Evolutionary conservation across 352 stramenopile genomes (phyloP).

Genomic region (Phytophthora macrochlamydospora): DNA sequence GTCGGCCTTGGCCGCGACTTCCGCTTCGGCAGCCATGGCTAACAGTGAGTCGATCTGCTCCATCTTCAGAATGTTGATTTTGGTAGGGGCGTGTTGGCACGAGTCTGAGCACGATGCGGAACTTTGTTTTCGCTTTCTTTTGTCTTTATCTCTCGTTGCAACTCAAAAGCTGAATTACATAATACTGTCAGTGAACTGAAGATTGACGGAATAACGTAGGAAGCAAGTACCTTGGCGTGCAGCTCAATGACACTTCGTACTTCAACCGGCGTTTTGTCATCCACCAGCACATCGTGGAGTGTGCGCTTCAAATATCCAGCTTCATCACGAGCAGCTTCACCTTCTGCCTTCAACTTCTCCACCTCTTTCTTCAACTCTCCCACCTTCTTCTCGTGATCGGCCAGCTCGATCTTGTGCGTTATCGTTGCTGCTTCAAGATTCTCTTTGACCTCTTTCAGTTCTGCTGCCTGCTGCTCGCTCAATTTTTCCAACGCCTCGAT

Average conservation of each 20-base stretch:
- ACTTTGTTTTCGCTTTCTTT: too few relatives aligned
- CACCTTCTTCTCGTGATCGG: background rate
- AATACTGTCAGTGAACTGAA: slow-evolving; percentile 5
- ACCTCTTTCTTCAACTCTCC: background rate
- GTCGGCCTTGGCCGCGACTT: too few relatives aligned
- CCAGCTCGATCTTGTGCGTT: background rate
- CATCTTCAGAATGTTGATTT: too few relatives aligned
- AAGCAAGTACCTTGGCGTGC: slow-evolving; percentile 15
- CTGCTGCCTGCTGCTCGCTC: background rate
- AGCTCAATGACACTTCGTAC: slow-evolving; percentile 22
- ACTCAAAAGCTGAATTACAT: slow-evolving; percentile 13
- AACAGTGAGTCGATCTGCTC: too few relatives aligned
- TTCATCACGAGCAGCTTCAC: slow-evolving; percentile 19
- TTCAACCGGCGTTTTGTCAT: slow-evolving; percentile 13
- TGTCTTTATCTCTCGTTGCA: background rate
- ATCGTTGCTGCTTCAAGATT: background rate
- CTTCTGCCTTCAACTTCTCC: slow-evolving; percentile 7
- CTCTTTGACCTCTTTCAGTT: too few relatives aligned
- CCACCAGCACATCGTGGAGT: slow-evolving; percentile 15
- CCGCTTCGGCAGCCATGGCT: too few relatives aligned
- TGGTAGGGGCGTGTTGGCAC: too few relatives aligned
- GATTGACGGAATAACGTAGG: background rate
- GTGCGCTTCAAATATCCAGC: slow-evolving; percentile 10
- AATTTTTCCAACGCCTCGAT: background rate
- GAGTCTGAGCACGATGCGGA: too few relatives aligned